These are phyloP conservation scores for Lachnellula subtilissima DNA, from an alignment of 2,329 filamentous ascomycete genomes.

Conservation along the genomic window DNA sequence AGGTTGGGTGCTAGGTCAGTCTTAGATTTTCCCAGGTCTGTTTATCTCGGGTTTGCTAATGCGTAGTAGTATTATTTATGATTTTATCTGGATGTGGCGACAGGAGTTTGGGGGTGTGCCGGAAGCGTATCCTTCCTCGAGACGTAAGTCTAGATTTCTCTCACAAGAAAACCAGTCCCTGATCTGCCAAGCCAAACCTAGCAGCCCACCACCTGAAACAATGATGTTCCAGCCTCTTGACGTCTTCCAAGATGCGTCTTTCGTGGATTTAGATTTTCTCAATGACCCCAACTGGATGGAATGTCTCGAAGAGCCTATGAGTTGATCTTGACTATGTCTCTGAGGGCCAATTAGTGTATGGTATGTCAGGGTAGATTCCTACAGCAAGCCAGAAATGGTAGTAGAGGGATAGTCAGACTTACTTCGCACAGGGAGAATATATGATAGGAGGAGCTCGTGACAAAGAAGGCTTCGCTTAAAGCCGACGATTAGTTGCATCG, in stretches of 20 bases:
- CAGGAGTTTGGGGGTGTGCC: constrained; percentile 6
- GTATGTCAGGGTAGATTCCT: too few relatives aligned
- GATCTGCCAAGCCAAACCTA: too few relatives aligned
- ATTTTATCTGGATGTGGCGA: constrained; percentile 10
- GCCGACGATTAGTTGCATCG: too few relatives aligned
- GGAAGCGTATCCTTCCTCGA: not conserved
- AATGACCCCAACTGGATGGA: constrained; percentile 8
- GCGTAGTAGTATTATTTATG: constrained; percentile 3
- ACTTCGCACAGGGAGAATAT: too few relatives aligned
- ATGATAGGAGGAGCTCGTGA: too few relatives aligned
- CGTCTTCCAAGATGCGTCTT: constrained; percentile 4
- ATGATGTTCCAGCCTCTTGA: not conserved
- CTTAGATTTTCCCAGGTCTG: not conserved
- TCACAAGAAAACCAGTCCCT: not conserved
- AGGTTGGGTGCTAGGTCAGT: constrained; percentile 6
- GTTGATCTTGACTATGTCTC: not conserved
- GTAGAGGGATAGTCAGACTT: too few relatives aligned
- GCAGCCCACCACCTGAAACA: not conserved
- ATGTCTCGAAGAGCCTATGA: not conserved
- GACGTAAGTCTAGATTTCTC: not conserved
- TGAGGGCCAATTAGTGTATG: too few relatives aligned
- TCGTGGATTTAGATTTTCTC: constrained; percentile 7
- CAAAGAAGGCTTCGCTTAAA: too few relatives aligned
- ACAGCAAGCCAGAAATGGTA: too few relatives aligned
- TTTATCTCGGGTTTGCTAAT: not conserved